Evolutionary conservation across 306 rosid genomes (phyloP).

Genomic region (Lathyrus aphaca): DNA sequence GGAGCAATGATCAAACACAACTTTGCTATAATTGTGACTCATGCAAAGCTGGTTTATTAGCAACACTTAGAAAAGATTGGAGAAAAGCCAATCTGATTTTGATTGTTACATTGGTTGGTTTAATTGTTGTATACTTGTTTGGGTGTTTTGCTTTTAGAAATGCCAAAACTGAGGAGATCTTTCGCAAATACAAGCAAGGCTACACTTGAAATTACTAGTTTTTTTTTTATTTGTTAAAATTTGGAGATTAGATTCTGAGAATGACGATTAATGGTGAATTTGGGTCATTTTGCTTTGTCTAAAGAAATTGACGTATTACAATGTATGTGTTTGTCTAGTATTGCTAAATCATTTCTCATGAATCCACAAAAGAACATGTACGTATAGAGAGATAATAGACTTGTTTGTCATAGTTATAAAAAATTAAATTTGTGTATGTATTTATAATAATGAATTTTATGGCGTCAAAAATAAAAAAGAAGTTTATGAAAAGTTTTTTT

Average conservation of each 20-base stretch:
- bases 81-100: slow-evolving; percentile 60
- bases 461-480: too few species aligned
- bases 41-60: slow-evolving; percentile 85
- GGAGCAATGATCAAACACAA: slow-evolving; percentile 87
- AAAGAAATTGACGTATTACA: neutral
- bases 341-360: neutral
- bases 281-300: slow-evolving; percentile 23
- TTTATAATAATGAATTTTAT: too few species aligned
- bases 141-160: slow-evolving; percentile 80
- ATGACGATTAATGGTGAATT: neutral
- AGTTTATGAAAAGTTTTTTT: too few species aligned
- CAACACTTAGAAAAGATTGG: slow-evolving; percentile 71
- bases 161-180: slow-evolving; percentile 78
- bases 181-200: slow-evolving; percentile 79
- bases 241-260: neutral
- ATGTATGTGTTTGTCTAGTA: neutral
- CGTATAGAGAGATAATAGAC: too few species aligned
- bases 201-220: slow-evolving; percentile 41
- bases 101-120: slow-evolving; percentile 54
- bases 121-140: slow-evolving; percentile 53
- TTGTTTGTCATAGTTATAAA: too few species aligned
- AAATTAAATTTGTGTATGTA: too few species aligned
- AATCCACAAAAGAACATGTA: too few species aligned
- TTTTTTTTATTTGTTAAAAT: neutral
- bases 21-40: slow-evolving; percentile 80